phyloP scores from a whole-genome alignment of 306 rosid species.

The Vigna hirtella region DNA sequence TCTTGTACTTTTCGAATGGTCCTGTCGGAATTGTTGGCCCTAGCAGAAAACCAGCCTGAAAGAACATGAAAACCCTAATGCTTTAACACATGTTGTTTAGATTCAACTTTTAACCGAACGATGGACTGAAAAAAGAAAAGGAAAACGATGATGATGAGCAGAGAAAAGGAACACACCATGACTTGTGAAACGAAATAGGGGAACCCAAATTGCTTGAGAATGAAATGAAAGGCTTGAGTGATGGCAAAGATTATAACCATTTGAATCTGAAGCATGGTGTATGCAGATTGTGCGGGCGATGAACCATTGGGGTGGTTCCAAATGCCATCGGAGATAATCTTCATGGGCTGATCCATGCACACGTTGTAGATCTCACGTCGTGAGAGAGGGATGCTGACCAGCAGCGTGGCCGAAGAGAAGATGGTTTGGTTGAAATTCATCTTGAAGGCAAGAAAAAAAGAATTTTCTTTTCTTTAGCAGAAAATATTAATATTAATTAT shows the following conservation, averaged over 20 bases:
- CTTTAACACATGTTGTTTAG: no score
- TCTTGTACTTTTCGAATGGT: background rate
- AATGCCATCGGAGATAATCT: slow-evolving; percentile 23
- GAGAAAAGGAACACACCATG: slow-evolving; percentile 41
- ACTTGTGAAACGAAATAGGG: slow-evolving; percentile 57
- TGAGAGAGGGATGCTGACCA: accelerated
- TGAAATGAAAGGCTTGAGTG: slow-evolving; percentile 47
- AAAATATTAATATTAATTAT: no score
- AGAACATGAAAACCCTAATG: no score
- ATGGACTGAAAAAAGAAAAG: background rate
- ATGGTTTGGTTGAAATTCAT: slow-evolving; percentile 16
- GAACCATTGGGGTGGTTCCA: background rate
- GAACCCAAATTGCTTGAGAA: slow-evolving; percentile 52
- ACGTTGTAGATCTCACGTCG: background rate
- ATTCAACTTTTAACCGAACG: no score
- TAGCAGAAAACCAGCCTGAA: slow-evolving; percentile 54
- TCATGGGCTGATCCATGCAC: slow-evolving; percentile 15
- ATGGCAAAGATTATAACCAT: slow-evolving; percentile 40
- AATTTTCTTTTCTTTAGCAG: no score
- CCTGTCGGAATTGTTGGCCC: slow-evolving; percentile 46
- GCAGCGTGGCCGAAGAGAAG: background rate
- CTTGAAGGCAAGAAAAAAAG: background rate
- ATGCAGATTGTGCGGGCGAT: slow-evolving; percentile 19
- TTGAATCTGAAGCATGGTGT: slow-evolving; percentile 55
- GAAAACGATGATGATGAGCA: background rate